Base-by-base conservation (phyloP, 768 basidiomycete genomes). In the Astraeus odoratus region DNA sequence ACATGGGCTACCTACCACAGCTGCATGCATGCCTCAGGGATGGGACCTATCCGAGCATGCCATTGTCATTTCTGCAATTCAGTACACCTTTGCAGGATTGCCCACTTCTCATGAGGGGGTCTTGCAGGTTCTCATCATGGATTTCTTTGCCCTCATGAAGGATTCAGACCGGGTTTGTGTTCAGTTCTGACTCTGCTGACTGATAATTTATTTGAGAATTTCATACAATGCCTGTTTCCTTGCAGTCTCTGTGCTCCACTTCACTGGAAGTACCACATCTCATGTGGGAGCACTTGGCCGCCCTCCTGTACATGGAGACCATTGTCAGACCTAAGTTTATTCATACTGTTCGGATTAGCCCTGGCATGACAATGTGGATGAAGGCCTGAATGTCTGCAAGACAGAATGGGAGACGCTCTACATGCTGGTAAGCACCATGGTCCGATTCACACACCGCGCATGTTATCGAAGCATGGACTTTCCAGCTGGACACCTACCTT, bases 361-460 rank as follows among this genome's bases (percentile, higher is more conserved):
- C 2, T 96, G 92, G 92, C 88, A 85, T 20, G 90, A 95, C 67
- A 92, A 88, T 60, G 90, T 96, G 42, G 96, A 99, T 56, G 94
- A 98, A 52, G 96, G 96, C 39, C 73, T 98, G 31, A 94, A 98
- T 51, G 83, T 93, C 18, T 81, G 96, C 47, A 98, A 97, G 74
- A 94, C 90, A 0, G 95, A 96, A 2, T 98, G 89, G 65, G 96
- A 99, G 66, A 92, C 93, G 1, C 89, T 97, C 73, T 94, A 96
- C 61, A 96, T 93, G 16, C 66, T 98, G 54, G 91, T 93, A 55
- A 53, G 84, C 15, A 20, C n/a, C 26, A 16, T n/a, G 20, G 0
- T 13, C 8, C 13, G 36, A 13, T 19, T 6, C 9, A 23, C 22
- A 37, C 13, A 12, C 9, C 19, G 22, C 22, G n/a, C 18, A 15